phyloP scores from a whole-genome alignment of 2,329 filamentous ascomycete genomes.

The Penicillium sp. region DNA sequence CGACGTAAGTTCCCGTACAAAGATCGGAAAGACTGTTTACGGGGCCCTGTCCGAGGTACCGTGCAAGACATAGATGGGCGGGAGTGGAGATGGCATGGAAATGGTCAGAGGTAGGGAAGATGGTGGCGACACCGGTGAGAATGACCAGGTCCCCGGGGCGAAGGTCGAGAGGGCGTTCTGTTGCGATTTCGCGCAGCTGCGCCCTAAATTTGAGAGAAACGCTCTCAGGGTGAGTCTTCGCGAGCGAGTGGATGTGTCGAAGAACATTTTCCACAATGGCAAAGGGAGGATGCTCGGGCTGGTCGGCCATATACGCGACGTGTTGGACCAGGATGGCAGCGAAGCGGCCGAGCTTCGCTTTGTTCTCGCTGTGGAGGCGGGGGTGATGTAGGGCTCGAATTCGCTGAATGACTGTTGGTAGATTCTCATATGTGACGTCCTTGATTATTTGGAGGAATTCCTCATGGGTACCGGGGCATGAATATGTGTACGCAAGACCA shows the following conservation, averaged over 20 bases:
- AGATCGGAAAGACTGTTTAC: conserved; percentile 70
- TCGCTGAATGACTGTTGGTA: conserved; percentile 81
- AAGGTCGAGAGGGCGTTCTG: conserved; percentile 57
- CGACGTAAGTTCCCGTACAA: conserved; percentile 76
- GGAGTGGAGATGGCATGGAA: conserved; percentile 96
- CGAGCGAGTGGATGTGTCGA: conserved; percentile 89
- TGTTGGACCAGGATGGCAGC: conserved; percentile 57
- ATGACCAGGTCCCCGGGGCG: conserved; percentile 75
- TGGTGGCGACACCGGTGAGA: conserved; percentile 80
- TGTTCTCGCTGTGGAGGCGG: conserved; percentile 82
- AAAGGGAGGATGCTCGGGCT: conserved; percentile 62
- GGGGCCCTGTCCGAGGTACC: conserved; percentile 79
- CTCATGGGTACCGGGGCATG: conserved; percentile 77
- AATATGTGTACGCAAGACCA: conserved; percentile 79
- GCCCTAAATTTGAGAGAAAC: conserved; percentile 78
- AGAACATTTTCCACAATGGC: conserved; percentile 76
- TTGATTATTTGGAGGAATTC: conserved; percentile 72
- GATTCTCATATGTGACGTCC: conserved; percentile 64
- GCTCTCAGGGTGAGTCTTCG: conserved; percentile 80
- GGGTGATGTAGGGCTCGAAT: conserved; percentile 93
- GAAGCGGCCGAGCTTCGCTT: conserved; percentile 72
- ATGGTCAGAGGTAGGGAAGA: conserved; percentile 95
- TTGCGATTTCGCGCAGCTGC: conserved; percentile 65
- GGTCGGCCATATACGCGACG: conserved; percentile 61
- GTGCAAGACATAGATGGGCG: conserved; percentile 79